These are phyloP conservation scores for Warburgia ugandensis DNA, from an alignment of 164 flowering plant species.

Conservation along the genomic window DNA sequence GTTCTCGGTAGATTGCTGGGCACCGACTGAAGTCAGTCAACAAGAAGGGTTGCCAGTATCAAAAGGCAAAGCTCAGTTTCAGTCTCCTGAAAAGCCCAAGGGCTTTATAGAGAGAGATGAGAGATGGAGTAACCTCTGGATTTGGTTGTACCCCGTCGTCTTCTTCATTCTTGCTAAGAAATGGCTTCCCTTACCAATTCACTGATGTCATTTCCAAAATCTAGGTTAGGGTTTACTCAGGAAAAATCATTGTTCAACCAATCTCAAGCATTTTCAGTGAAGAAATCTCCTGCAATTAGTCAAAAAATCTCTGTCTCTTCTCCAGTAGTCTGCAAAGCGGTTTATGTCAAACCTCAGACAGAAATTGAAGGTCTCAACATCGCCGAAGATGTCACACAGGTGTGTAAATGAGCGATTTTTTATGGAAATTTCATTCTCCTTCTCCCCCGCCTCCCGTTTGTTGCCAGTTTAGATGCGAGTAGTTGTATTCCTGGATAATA, in stretches of 20 bases:
- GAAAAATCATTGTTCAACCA: neutral
- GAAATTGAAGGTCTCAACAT: constrained; percentile 74
- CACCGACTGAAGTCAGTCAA: no score
- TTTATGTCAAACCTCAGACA: constrained; percentile 40
- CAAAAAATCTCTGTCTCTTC: neutral
- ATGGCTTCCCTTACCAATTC: constrained; percentile 23
- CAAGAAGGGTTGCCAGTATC: no score
- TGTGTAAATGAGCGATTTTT: constrained; percentile 2
- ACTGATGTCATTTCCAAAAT: constrained; percentile 9
- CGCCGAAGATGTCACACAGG: constrained; percentile 85
- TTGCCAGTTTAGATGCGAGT: no score
- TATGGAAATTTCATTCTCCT: neutral
- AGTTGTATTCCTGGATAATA: no score
- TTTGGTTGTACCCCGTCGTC: neutral
- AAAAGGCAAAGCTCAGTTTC: no score
- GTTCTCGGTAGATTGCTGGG: no score
- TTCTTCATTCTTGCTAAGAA: neutral
- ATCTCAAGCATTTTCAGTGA: constrained; percentile 12
- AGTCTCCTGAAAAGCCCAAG: neutral
- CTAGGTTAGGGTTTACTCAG: constrained; percentile 6
- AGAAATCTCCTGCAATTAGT: constrained; percentile 3
- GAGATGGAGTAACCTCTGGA: neutral
- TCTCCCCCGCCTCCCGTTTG: neutral
- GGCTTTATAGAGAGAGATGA: no score
- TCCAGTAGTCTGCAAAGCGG: constrained; percentile 49